Conservation (phyloP, 805 yeast genomes). For the Candida easanensis region DNA sequence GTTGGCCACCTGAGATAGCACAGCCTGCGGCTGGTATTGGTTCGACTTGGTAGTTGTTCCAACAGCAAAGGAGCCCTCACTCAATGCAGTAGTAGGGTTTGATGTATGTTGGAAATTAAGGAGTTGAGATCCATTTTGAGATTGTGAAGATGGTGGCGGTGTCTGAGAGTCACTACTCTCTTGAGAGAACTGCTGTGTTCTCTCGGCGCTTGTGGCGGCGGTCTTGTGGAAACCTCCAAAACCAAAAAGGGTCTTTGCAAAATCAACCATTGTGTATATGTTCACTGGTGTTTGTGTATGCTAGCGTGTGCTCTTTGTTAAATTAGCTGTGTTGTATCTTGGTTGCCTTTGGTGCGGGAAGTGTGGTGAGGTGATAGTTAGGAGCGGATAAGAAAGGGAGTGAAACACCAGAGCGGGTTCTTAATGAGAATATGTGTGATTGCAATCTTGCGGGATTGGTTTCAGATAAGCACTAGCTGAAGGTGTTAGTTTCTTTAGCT, state of each 20-base stretch:
- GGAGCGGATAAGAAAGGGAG: no score
- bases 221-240: conserved; percentile 30
- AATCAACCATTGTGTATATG: conserved; percentile 33
- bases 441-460: no score
- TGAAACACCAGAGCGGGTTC: no score
- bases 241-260: conserved; percentile 37
- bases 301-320: no score
- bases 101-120: conserved; percentile 45
- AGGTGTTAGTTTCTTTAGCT: background rate
- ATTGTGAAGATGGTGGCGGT: conserved; percentile 10
- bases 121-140: conserved; percentile 22
- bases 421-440: background rate
- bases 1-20: conserved; percentile 31
- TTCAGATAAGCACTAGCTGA: no score
- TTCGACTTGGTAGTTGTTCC: conserved; percentile 56
- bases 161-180: conserved; percentile 6
- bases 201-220: conserved; percentile 15
- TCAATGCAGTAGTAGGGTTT: conserved; percentile 68
- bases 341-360: background rate
- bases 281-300: background rate
- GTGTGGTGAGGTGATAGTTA: background rate
- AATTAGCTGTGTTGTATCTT: background rate
- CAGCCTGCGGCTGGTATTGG: conserved; percentile 35
- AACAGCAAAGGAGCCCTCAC: conserved; percentile 59
- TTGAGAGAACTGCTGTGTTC: conserved; percentile 7